Evolutionary conservation across 371 early-diverging fungal species (phyloP).

Genomic region (Chytridium lagenaria): DNA sequence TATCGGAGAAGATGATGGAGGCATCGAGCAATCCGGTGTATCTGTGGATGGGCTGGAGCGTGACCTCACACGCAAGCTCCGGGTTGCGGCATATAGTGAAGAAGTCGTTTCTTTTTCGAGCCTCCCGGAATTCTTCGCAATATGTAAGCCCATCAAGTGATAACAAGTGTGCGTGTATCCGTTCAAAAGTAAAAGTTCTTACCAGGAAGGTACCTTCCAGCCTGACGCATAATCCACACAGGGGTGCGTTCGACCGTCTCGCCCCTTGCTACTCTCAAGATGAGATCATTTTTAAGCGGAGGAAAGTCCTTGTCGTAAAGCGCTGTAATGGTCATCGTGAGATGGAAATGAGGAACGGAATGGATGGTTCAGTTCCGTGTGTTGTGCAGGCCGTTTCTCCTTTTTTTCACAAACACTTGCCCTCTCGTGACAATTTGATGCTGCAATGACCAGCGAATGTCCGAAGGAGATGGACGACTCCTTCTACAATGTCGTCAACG

Average conservation of each 20-base stretch:
- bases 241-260: constrained; percentile 89
- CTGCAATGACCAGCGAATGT: too few relatives aligned
- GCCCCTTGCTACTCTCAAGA: constrained; percentile 87
- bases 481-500: not conserved
- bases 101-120: constrained; percentile 87
- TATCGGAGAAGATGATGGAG: constrained; percentile 97
- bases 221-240: constrained; percentile 98
- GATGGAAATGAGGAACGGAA: too few relatives aligned
- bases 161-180: not conserved
- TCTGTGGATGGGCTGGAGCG: constrained; percentile 95
- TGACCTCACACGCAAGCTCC: constrained; percentile 90
- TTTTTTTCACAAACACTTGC: too few relatives aligned
- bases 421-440: too few relatives aligned
- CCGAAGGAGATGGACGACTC: too few relatives aligned
- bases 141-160: too few relatives aligned
- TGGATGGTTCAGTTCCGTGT: too few relatives aligned
- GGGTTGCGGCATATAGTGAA: constrained; percentile 93
- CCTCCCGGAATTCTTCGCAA: constrained; percentile 81
- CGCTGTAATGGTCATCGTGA: not conserved
- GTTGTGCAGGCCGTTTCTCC: not conserved
- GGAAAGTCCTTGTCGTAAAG: constrained; percentile 66
- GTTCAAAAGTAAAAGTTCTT: not conserved
- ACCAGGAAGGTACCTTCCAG: constrained; percentile 97
- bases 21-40: constrained; percentile 91
- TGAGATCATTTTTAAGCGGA: constrained; percentile 86